These are phyloP conservation scores for Eucalyptus virginea DNA, from an alignment of 345 rosid genomes.

Conservation along the genomic window DNA sequence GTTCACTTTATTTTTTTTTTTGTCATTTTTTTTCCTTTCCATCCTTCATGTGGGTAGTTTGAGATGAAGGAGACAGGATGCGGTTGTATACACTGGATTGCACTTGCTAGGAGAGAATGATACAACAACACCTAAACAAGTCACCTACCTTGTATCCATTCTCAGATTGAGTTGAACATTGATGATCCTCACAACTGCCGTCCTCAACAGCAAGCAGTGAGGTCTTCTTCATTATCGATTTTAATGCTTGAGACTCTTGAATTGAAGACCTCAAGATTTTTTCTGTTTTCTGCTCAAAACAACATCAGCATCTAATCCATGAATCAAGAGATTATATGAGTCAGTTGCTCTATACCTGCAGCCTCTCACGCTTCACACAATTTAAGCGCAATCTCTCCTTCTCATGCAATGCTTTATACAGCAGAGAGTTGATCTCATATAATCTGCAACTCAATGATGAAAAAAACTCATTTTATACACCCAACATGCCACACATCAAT, in stretches of 20 bases:
- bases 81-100: background rate
- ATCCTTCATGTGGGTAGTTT: background rate
- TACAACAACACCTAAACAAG: background rate
- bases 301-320: background rate
- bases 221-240: conserved; percentile 14
- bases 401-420: conserved; percentile 47
- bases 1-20: background rate
- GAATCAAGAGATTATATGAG: background rate
- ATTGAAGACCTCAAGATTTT: conserved; percentile 29
- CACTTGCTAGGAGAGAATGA: background rate
- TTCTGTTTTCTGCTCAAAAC: conserved; percentile 39
- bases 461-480: background rate
- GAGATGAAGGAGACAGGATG: background rate
- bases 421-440: conserved; percentile 37
- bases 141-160: conserved; percentile 32
- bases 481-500: background rate
- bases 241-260: conserved; percentile 39
- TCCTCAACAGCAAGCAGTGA: conserved; percentile 8
- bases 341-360: conserved; percentile 37
- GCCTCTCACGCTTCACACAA: conserved; percentile 30
- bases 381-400: conserved; percentile 59
- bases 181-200: background rate
- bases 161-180: conserved; percentile 7
- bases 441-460: conserved; percentile 32
- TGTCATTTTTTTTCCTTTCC: background rate